Conservation (phyloP, 2,329 filamentous ascomycete genomes). For the Capronia americana region DNA sequence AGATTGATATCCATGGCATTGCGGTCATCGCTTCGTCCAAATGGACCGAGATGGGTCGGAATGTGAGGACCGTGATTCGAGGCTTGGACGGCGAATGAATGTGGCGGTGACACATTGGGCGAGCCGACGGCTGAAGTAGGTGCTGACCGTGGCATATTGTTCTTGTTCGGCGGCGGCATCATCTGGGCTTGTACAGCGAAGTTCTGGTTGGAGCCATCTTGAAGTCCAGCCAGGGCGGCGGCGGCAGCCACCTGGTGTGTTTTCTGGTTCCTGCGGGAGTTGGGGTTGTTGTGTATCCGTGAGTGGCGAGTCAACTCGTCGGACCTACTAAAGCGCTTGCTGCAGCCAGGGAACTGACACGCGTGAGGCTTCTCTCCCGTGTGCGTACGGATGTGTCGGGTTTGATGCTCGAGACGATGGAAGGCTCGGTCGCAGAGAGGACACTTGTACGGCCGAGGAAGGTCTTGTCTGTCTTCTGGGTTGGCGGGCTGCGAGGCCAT, state of each 20-base stretch:
- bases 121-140: slow-evolving; percentile 85
- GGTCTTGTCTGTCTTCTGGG: slow-evolving; percentile 73
- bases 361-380: slow-evolving; percentile 98
- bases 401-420: slow-evolving; percentile 95
- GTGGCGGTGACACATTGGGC: slow-evolving; percentile 94
- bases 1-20: slow-evolving; percentile 69
- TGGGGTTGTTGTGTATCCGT: slow-evolving; percentile 98
- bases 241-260: slow-evolving; percentile 67
- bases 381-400: slow-evolving; percentile 90
- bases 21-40: slow-evolving; percentile 57
- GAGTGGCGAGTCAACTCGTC: slow-evolving; percentile 97
- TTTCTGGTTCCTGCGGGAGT: slow-evolving; percentile 93
- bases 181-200: slow-evolving; percentile 62
- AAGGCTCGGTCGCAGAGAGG: slow-evolving; percentile 98
- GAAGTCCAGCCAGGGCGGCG: slow-evolving; percentile 59
- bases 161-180: slow-evolving; percentile 75
- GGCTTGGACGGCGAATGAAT: slow-evolving; percentile 71
- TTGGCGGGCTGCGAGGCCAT: slow-evolving; percentile 59
- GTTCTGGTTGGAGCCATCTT: slow-evolving; percentile 56
- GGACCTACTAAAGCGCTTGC: slow-evolving; percentile 94
- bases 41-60: slow-evolving; percentile 56
- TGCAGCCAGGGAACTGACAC: slow-evolving; percentile 93
- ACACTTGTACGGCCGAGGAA: slow-evolving; percentile 97
- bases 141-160: slow-evolving; percentile 84
- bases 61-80: slow-evolving; percentile 57